These are phyloP conservation scores for Dryas integrifolia DNA, from an alignment of 331 rosid species.

Conservation along the genomic window DNA sequence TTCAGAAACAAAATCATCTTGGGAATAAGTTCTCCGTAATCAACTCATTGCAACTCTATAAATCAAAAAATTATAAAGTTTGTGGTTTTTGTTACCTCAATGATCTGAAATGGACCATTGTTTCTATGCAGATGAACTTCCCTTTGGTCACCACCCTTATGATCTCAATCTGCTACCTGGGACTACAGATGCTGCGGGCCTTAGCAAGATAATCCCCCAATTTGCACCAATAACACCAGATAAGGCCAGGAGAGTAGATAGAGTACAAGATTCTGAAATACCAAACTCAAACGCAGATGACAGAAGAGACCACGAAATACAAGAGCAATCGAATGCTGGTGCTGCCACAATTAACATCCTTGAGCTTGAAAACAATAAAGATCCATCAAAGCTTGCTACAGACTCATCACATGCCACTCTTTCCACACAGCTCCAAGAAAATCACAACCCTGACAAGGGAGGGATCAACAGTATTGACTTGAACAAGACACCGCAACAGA, in stretches of 20 bases:
- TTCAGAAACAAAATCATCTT: background rate
- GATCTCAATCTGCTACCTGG: slow-evolving; percentile 42
- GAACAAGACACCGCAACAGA: slow-evolving; percentile 50
- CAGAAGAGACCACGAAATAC: slow-evolving; percentile 29
- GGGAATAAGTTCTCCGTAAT: background rate
- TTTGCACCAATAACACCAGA: slow-evolving; percentile 56
- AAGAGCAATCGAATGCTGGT: slow-evolving; percentile 27
- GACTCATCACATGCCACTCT: slow-evolving; percentile 35
- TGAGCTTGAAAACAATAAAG: slow-evolving; percentile 33
- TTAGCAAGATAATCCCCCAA: background rate
- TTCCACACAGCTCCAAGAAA: slow-evolving; percentile 38
- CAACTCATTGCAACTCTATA: background rate
- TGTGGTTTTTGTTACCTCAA: slow-evolving; percentile 19
- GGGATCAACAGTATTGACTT: slow-evolving; percentile 29
- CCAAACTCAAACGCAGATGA: slow-evolving; percentile 25
- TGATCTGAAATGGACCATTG: slow-evolving; percentile 20
- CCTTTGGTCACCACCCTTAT: slow-evolving; percentile 20
- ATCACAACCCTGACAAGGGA: slow-evolving; percentile 37
- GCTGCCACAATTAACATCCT: slow-evolving; percentile 24
- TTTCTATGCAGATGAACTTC: slow-evolving; percentile 31
- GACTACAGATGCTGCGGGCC: slow-evolving; percentile 14
- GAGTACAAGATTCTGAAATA: slow-evolving; percentile 25
- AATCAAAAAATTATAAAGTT: slow-evolving; percentile 6
- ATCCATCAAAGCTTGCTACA: slow-evolving; percentile 24
- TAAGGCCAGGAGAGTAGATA: slow-evolving; percentile 33